Evolutionary conservation across 140 eudicot genomes (phyloP).

Genomic region (Erigeron philadelphicus): DNA sequence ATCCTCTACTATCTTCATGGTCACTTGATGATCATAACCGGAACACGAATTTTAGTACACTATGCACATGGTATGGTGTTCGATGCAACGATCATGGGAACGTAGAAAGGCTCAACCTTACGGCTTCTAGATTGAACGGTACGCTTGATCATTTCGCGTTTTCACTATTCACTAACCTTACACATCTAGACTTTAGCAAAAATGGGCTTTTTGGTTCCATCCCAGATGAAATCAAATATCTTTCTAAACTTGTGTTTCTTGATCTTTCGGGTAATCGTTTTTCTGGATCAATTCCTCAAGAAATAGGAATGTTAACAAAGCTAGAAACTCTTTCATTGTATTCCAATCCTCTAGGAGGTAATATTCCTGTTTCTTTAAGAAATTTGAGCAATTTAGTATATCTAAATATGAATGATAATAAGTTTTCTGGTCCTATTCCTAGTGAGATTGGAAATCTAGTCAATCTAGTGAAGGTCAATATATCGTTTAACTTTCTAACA

Average conservation of each 20-base stretch:
- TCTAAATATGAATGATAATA: constrained; percentile 20
- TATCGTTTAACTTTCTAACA: constrained; percentile 19
- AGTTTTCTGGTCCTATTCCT: constrained; percentile 27
- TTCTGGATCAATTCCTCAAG: constrained; percentile 28
- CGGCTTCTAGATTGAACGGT: constrained; percentile 23
- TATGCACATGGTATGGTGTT: constrained; percentile 46
- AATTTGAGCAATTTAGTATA: constrained; percentile 11
- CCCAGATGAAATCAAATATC: constrained; percentile 29
- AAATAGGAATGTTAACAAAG: constrained; percentile 23
- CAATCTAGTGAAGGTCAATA: constrained; percentile 20
- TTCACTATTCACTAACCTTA: constrained; percentile 31
- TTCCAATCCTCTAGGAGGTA: not conserved
- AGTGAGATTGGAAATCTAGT: constrained; percentile 9
- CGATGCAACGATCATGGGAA: constrained; percentile 27
- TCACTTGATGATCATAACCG: constrained; percentile 15
- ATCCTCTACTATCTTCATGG: constrained; percentile 33
- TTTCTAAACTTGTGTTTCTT: constrained; percentile 30
- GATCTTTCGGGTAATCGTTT: constrained; percentile 34
- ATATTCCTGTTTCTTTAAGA: constrained; percentile 26
- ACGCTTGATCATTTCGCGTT: constrained; percentile 28
- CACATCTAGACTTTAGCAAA: constrained; percentile 13
- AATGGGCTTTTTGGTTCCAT: constrained; percentile 27
- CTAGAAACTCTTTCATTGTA: constrained; percentile 28
- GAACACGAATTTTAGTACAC: constrained; percentile 11
- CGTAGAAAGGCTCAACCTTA: constrained; percentile 25